Evolutionary conservation across 2,329 filamentous ascomycete species (phyloP).

Genomic region (Ophiognomonia clavigignenti-juglandacearum): DNA sequence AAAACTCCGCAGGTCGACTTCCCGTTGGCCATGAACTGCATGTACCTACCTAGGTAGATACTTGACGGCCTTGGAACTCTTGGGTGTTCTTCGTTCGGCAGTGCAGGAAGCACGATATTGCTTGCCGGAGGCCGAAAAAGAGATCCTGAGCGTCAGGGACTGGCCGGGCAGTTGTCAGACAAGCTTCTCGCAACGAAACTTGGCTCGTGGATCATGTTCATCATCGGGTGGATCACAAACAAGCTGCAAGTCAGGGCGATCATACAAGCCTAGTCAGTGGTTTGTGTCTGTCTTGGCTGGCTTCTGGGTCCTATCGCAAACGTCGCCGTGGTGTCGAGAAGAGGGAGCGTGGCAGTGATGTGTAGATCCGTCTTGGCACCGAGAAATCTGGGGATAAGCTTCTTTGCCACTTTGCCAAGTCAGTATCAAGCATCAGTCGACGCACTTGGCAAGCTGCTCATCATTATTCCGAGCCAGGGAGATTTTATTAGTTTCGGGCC

Average conservation of each 20-base stretch:
- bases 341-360: not conserved
- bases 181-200: not conserved
- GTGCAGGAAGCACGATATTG: no score
- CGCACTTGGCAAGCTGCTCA: no score
- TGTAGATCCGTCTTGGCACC: conserved; percentile 13
- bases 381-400: conserved; percentile 1
- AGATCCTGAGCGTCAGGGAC: no score
- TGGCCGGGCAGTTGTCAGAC: not conserved
- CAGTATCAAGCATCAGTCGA: conserved; percentile 9
- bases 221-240: conserved; percentile 12
- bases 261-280: not conserved
- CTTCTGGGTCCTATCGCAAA: conserved; percentile 7
- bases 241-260: conserved; percentile 1
- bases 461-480: conserved; percentile 1
- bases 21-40: no score
- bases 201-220: conserved; percentile 1
- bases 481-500: not conserved
- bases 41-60: no score
- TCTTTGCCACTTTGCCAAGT: not conserved
- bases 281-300: conserved; percentile 6
- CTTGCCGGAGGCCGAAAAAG: no score
- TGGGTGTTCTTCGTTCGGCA: no score
- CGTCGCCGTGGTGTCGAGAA: not conserved
- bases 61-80: no score
- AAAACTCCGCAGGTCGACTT: no score